Percentiles rank a stretch among this genome's conserved stretches.
phyloP scores from a whole-genome alignment of 2,329 filamentous ascomycete species.

The Diplodia intermedia region DNA sequence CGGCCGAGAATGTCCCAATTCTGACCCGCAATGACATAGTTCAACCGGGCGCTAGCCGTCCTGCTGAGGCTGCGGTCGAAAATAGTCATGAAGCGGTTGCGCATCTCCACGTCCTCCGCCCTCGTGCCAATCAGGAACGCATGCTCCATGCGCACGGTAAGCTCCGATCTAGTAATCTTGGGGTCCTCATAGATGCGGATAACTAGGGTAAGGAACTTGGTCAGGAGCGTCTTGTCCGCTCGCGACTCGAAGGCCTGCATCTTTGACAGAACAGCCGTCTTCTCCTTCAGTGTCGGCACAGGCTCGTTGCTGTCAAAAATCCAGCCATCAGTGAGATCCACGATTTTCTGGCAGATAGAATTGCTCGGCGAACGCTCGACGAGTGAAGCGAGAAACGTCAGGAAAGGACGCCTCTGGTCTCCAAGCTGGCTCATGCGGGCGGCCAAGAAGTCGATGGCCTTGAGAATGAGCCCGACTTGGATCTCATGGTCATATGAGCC shows the following conservation, averaged over 20 bases:
- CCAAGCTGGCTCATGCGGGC: slow-evolving; percentile 90
- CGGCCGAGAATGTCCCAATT: slow-evolving; percentile 97
- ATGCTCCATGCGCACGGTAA: slow-evolving; percentile 97
- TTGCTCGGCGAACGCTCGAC: slow-evolving; percentile 94
- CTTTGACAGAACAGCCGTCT: slow-evolving; percentile 98
- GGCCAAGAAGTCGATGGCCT: slow-evolving; percentile 91
- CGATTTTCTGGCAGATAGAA: slow-evolving; percentile 86
- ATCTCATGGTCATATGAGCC: slow-evolving; percentile 81
- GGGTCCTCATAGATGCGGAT: slow-evolving; percentile 98
- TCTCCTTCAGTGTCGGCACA: slow-evolving; percentile 97
- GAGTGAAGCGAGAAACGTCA: slow-evolving; percentile 91
- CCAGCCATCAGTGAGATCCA: slow-evolving; percentile 94
- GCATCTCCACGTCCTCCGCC: slow-evolving; percentile 94
- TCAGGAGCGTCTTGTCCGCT: slow-evolving; percentile 81
- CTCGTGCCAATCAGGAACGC: slow-evolving; percentile 95
- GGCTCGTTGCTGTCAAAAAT: slow-evolving; percentile 94
- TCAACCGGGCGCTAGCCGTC: slow-evolving; percentile 84
- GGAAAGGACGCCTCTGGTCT: slow-evolving; percentile 88
- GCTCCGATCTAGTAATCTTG: slow-evolving; percentile 90
- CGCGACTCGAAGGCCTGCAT: slow-evolving; percentile 96
- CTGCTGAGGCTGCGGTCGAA: slow-evolving; percentile 96
- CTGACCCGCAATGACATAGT: slow-evolving; percentile 87
- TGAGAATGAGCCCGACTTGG: slow-evolving; percentile 90
- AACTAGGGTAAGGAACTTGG: slow-evolving; percentile 92
- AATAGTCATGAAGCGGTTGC: slow-evolving; percentile 94